phyloP scores from a whole-genome alignment of 345 rosid genomes.

The Brassica nigra region DNA sequence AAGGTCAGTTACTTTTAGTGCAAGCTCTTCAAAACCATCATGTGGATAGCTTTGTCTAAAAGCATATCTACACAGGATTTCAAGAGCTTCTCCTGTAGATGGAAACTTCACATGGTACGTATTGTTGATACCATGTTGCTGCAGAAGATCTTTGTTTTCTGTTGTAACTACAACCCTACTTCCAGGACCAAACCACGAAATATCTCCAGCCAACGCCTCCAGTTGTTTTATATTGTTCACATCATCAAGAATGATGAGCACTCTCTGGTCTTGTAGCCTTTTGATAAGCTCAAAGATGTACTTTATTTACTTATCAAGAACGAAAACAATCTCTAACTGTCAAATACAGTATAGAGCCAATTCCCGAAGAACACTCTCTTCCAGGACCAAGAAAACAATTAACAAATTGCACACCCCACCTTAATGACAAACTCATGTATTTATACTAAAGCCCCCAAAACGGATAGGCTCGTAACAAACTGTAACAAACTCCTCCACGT shows the following conservation, averaged over 20 bases:
- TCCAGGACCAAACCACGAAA: neutral
- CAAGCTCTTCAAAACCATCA: neutral
- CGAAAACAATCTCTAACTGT: too few relatives aligned
- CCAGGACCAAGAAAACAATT: too few relatives aligned
- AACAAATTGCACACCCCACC: too few relatives aligned
- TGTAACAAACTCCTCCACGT: too few relatives aligned
- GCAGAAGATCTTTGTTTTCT: neutral
- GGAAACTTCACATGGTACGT: neutral
- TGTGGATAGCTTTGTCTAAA: neutral
- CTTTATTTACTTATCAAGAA: too few relatives aligned
- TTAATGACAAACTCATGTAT: too few relatives aligned
- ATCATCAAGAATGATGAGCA: neutral
- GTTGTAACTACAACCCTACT: neutral
- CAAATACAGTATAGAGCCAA: too few relatives aligned
- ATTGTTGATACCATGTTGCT: neutral
- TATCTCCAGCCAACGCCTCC: neutral
- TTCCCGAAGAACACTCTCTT: too few relatives aligned
- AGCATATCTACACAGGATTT: neutral
- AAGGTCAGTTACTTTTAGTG: neutral
- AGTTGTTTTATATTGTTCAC: neutral
- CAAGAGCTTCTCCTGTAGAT: neutral
- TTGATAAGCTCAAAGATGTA: too few relatives aligned
- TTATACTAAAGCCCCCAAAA: too few relatives aligned
- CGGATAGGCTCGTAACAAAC: too few relatives aligned
- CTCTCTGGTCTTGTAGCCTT: neutral